Evolutionary conservation across 768 basidiomycete genomes (phyloP), one percentile per base, ranked within the genome.

Genomic region (Floccularia luteovirens): DNA sequence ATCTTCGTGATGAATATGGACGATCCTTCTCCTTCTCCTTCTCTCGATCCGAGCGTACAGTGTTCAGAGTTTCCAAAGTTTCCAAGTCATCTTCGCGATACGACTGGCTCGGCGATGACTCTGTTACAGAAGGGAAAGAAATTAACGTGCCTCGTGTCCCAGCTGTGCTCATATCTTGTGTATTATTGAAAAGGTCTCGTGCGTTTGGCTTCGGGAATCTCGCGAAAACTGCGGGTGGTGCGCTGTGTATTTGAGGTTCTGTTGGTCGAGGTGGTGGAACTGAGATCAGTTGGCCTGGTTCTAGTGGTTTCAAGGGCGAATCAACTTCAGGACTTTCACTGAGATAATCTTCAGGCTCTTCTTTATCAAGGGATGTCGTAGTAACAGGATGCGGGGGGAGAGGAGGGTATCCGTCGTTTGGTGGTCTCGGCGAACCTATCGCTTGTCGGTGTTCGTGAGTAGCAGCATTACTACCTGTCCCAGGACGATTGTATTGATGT

Each of bases 401-500:
- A 22, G 63, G 67, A 7, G 64, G 63, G 40, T 65, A 62, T 25
- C 44, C 48, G 16, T 42, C 48, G 27, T 46, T 44, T 10, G 55
- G 40, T 13, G 52, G 37, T 13, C 54, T 47, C 14, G 58, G 58
- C 7, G 66, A 54, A 17, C 61, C 54, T 14, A 63, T 48, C 1
- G 70, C 66, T 14, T 59, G 58, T 14, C 75, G 63, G 42, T 68
- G 72, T 41, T 74, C 70, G 42, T 79, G 77, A 19, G 58, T 67
- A 23, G 70, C 65, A 33, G 61, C 49, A 19, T 66, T 57, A 17
- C 63, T 61, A 5, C 70, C 70, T 13, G 60, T 65, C 5, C 80
- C 79, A 10, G 78, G 70, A 3, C 72, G 65, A 11, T 70, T 74
- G 54, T 90, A 90, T 41, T 77, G 75, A 54, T 90, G 86, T 31